Percentiles rank a stretch among this genome's conserved stretches.
phyloP scores from a whole-genome alignment of 768 basidiomycete genomes.

The Xanthoconium stramineum region DNA sequence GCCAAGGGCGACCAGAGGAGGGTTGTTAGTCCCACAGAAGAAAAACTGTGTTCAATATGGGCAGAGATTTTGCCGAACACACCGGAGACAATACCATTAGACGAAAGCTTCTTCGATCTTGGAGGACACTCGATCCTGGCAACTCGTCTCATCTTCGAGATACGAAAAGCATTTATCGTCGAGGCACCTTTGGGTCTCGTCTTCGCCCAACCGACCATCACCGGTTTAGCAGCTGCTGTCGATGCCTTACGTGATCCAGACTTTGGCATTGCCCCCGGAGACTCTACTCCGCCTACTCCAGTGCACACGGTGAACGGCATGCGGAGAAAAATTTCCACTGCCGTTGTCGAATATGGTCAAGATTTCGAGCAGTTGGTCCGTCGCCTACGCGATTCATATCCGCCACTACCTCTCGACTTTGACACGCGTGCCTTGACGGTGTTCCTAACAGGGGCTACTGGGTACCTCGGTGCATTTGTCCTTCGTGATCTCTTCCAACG shows the following conservation, averaged over 20 bases:
- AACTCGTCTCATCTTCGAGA: conserved; percentile 94
- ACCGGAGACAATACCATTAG: conserved; percentile 72
- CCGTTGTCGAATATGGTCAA: conserved; percentile 66
- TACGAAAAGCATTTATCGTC: conserved; percentile 87
- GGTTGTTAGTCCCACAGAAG: conserved; percentile 64
- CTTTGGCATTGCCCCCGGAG: conserved; percentile 60
- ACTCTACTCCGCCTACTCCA: conserved; percentile 18
- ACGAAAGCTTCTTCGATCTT: conserved; percentile 97
- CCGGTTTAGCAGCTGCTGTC: conserved; percentile 69
- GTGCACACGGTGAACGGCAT: conserved; percentile 7
- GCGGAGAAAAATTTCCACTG: conserved; percentile 21
- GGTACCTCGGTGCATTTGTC: conserved; percentile 94
- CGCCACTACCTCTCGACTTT: conserved; percentile 57
- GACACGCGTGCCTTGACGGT: conserved; percentile 58
- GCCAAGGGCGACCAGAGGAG: conserved; percentile 32
- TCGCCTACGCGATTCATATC: conserved; percentile 59
- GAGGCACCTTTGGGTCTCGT: conserved; percentile 89
- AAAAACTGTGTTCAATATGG: conserved; percentile 86
- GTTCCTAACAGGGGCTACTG: conserved; percentile 96
- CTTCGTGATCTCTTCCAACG: conserved; percentile 73
- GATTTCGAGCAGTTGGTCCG: conserved; percentile 68
- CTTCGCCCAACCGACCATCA: conserved; percentile 87
- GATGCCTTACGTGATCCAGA: conserved; percentile 76
- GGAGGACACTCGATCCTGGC: conserved; percentile 99
- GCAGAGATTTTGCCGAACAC: conserved; percentile 72